A percentile compares a stretch with the other conserved stretches of the same genome.
phyloP scores from a whole-genome alignment of 495 filamentous ascomycete genomes.

The Aspergillus steynii region DNA sequence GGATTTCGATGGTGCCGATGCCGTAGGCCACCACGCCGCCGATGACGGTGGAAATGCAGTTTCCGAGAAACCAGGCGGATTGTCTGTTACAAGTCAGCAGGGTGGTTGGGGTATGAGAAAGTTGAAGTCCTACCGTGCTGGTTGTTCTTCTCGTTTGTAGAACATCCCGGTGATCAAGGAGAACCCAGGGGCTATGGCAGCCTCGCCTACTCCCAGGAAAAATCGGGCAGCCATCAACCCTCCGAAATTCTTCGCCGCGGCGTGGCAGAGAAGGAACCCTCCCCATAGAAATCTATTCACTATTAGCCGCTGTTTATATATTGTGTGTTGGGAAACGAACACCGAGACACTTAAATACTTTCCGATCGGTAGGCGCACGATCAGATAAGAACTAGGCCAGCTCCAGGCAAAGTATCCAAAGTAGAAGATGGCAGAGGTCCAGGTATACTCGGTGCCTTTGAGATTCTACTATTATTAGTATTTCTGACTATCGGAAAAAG shows the following conservation, averaged over 20 bases:
- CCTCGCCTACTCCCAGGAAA: slow-evolving; percentile 58
- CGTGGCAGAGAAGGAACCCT: slow-evolving; percentile 36
- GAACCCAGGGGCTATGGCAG: slow-evolving; percentile 56
- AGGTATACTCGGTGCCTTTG: slow-evolving; percentile 45
- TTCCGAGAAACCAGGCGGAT: slow-evolving; percentile 41
- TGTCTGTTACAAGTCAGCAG: slow-evolving; percentile 18
- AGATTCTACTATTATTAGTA: slow-evolving; percentile 27
- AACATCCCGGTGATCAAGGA: slow-evolving; percentile 57
- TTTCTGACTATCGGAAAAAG: background rate
- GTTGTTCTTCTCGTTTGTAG: slow-evolving; percentile 54
- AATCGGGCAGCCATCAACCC: slow-evolving; percentile 53
- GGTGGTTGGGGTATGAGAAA: background rate
- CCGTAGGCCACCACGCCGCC: slow-evolving; percentile 58
- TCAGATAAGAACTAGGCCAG: slow-evolving; percentile 53
- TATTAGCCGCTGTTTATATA: slow-evolving; percentile 2
- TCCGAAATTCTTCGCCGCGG: slow-evolving; percentile 51
- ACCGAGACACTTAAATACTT: slow-evolving; percentile 47
- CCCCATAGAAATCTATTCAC: slow-evolving; percentile 38
- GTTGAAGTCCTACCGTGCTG: slow-evolving; percentile 36
- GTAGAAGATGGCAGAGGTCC: slow-evolving; percentile 52
- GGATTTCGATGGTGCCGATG: slow-evolving; percentile 51
- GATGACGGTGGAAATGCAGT: slow-evolving; percentile 47
- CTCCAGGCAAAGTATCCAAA: slow-evolving; percentile 55
- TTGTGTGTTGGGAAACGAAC: slow-evolving; percentile 16
- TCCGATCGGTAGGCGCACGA: slow-evolving; percentile 57